Conservation (phyloP, 2,329 filamentous ascomycete genomes). For the Aspergillus glaucus region DNA sequence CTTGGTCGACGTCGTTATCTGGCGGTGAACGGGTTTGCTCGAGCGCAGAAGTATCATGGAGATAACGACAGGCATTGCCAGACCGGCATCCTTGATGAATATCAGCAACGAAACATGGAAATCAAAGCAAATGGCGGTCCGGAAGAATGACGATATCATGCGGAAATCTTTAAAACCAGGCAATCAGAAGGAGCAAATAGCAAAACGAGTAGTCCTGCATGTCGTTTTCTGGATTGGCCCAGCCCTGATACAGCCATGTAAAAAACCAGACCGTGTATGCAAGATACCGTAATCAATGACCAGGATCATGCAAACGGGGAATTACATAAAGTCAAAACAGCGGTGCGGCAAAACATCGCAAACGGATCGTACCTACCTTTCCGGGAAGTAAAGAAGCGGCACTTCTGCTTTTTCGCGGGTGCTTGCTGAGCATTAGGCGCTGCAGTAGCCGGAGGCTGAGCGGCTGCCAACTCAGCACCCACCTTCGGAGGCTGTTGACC, state of each 20-base stretch:
- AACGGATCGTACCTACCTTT: constrained; percentile 15
- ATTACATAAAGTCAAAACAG: constrained; percentile 1
- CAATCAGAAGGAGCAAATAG: no score
- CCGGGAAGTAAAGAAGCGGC: constrained; percentile 20
- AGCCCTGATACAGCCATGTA: constrained; percentile 1
- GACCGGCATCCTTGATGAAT: constrained; percentile 44
- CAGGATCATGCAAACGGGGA: background rate
- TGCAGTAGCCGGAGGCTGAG: constrained; percentile 17
- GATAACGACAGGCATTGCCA: constrained; percentile 46
- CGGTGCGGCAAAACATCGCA: background rate
- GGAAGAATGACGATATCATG: background rate
- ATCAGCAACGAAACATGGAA: constrained; percentile 14
- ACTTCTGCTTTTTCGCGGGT: constrained; percentile 14
- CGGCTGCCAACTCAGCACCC: constrained; percentile 26
- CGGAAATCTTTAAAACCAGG: background rate
- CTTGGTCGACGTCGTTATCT: constrained; percentile 8
- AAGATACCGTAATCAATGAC: background rate
- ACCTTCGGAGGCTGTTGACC: constrained; percentile 12
- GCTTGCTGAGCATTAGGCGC: constrained; percentile 10
- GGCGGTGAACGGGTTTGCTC: constrained; percentile 11
- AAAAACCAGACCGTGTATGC: constrained; percentile 1
- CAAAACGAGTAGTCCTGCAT: background rate
- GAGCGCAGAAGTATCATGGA: constrained; percentile 35
- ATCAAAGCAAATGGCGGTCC: background rate
- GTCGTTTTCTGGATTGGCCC: background rate